Base-by-base conservation (phyloP, 2,329 filamentous ascomycete species). In the Hymenoscyphus salicellus region DNA sequence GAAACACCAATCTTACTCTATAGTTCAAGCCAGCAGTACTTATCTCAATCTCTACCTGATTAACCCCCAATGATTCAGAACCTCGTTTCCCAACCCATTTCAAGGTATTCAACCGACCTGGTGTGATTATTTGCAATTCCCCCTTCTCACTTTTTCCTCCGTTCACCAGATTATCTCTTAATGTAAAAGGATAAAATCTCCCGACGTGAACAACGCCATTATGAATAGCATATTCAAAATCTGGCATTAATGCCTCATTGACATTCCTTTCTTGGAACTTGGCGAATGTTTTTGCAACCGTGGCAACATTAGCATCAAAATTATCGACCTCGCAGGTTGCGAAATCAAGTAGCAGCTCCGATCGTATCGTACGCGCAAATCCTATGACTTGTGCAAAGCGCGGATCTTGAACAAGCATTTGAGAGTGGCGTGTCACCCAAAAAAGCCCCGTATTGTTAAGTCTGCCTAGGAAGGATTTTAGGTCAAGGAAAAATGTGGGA, bases 141-240 rank as follows among this genome's bases (percentile, higher is more conserved):
- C n/a, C 33, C 17, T 49, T 46, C 16, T 46, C 58, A 14, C 58
- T 32, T 4, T 20, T 46, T 26, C 43, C 33, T 26, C n/a, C 8
- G 20, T 20, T 57, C n/a, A 49, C 36, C 55, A 72, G 41, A 52
- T 66, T 64, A 17, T 72, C 58, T 5, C 43, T 36, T 11, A 72
- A 41, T 6, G 63, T 60, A 49, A 71, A 55, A 49, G 66, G 68
- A 46, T 70, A 69, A 63, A 67, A 72, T 58, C 75, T 66, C 7
- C 67, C 62, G 38, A 75, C 64, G n/a, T 73, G 61, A 8, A 75
- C 41, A 8, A 55, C 56, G 3, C 69, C 69, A 38, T 75, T 52
- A 10, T 60, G 5, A 16, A 75, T 23, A 0, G 63, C 68, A 65
- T 73, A 77, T 62, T 78, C 76, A 26, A 58, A 68, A n/a, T 75